Conservation (phyloP, 257 asterid species). For the Lycium barbarum region DNA sequence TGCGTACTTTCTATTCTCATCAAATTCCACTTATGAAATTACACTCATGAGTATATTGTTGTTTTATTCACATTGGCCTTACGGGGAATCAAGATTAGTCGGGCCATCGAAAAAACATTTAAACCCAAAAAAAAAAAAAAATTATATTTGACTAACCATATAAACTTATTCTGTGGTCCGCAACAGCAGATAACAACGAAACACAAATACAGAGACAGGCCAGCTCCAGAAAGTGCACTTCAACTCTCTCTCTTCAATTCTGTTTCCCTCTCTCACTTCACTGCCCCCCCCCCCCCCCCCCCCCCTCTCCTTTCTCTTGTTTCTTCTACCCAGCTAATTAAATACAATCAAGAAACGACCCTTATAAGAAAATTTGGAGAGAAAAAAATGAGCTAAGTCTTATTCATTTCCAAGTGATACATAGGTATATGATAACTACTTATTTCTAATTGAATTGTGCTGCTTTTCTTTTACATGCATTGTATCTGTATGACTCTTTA, state of each 20-base stretch:
- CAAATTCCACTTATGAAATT: too few relatives aligned
- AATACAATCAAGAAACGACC: not conserved
- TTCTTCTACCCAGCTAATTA: not conserved
- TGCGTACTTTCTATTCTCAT: too few relatives aligned
- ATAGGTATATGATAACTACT: not conserved
- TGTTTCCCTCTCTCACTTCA: not conserved
- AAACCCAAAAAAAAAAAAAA: too few relatives aligned
- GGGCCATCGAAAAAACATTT: too few relatives aligned
- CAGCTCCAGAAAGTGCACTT: conserved; percentile 38
- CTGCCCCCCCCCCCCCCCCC: not conserved
- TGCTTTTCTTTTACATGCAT: conserved; percentile 19
- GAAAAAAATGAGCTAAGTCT: not conserved
- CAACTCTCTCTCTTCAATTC: not conserved
- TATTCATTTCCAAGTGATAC: conserved; percentile 15
- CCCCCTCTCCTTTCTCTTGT: not conserved
- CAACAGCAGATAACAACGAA: not conserved
- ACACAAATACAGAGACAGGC: not conserved
- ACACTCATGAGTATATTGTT: too few relatives aligned
- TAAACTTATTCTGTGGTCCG: too few relatives aligned
- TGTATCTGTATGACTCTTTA: not conserved
- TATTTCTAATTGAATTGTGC: not conserved
- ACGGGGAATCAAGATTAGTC: too few relatives aligned
- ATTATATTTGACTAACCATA: too few relatives aligned
- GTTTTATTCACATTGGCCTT: too few relatives aligned
- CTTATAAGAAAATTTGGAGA: not conserved